phyloP scores from a whole-genome alignment of 768 basidiomycete species.

The Leccinum boreale region DNA sequence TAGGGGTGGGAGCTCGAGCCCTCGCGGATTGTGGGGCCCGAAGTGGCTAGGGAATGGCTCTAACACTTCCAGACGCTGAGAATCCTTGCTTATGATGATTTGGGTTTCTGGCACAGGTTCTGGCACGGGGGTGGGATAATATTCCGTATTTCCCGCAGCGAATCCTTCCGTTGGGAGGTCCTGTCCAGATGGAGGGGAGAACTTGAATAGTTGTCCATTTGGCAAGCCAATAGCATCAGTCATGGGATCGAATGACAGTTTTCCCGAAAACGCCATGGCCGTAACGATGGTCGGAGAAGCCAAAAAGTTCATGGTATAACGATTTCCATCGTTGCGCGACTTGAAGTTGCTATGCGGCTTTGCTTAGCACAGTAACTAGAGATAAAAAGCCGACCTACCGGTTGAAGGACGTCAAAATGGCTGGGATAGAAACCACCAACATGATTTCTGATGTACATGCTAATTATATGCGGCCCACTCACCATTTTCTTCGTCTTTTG shows the following conservation, averaged over 20 bases:
- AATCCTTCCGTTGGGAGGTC: constrained; percentile 85
- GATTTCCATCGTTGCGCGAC: constrained; percentile 95
- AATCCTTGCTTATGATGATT: constrained; percentile 73
- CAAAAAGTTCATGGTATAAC: constrained; percentile 94
- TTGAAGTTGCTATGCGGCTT: constrained; percentile 62
- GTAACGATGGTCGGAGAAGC: constrained; percentile 97
- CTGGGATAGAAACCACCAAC: constrained; percentile 36
- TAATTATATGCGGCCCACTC: constrained; percentile 15
- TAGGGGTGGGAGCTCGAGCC: constrained; percentile 74
- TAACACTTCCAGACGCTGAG: constrained; percentile 82
- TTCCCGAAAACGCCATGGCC: constrained; percentile 95
- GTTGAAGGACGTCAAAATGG: constrained; percentile 97
- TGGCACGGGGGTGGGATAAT: constrained; percentile 76
- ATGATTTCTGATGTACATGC: constrained; percentile 3
- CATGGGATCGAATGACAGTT: constrained; percentile 89
- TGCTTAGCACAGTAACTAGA: not conserved
- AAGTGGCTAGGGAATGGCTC: constrained; percentile 85
- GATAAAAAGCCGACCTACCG: constrained; percentile 45
- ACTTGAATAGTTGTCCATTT: constrained; percentile 78
- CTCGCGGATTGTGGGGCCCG: constrained; percentile 42
- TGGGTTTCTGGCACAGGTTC: constrained; percentile 71
- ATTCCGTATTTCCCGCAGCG: constrained; percentile 64
- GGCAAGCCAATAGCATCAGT: constrained; percentile 68
- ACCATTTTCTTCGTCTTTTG: constrained; percentile 90
- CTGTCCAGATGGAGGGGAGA: constrained; percentile 78